These are phyloP conservation scores for Zoysia matrella DNA, from an alignment of 202 grass and related monocot species.

Conservation along the genomic window DNA sequence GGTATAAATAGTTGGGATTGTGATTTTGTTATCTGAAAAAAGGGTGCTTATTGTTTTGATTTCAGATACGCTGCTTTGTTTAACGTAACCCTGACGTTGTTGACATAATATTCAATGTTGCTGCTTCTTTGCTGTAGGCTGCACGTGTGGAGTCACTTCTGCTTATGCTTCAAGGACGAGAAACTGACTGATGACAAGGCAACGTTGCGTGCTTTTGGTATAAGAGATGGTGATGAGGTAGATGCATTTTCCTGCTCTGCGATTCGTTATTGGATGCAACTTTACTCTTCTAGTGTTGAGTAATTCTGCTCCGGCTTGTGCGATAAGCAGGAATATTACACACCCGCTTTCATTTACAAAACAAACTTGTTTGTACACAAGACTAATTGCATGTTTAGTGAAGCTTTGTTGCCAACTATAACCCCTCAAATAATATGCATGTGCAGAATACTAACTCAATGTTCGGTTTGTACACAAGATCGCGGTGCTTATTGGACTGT, in stretches of 20 bases:
- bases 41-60: neutral
- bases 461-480: too few species aligned
- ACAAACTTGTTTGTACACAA: neutral
- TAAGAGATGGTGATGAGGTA: conserved; percentile 93
- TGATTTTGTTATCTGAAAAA: neutral
- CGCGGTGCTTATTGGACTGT: too few species aligned
- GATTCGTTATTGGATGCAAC: neutral
- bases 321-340: neutral
- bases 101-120: conserved; percentile 31
- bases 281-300: conserved; percentile 33
- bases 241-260: conserved; percentile 27
- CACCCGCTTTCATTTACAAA: neutral
- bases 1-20: neutral
- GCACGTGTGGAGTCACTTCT: conserved; percentile 97
- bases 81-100: neutral
- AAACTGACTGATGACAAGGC: conserved; percentile 81
- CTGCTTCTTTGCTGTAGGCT: conserved; percentile 60
- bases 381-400: neutral
- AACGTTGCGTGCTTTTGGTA: conserved; percentile 66
- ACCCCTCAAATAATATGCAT: too few species aligned
- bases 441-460: too few species aligned
- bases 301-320: conserved; percentile 26
- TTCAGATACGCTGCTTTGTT: conserved; percentile 12
- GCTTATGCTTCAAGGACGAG: conserved; percentile 71
- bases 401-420: neutral